Percentiles rank a stretch among this genome's conserved stretches.
Evolutionary conservation across 345 rosid species (phyloP).

Genomic region (Eucalyptus curtisii): DNA sequence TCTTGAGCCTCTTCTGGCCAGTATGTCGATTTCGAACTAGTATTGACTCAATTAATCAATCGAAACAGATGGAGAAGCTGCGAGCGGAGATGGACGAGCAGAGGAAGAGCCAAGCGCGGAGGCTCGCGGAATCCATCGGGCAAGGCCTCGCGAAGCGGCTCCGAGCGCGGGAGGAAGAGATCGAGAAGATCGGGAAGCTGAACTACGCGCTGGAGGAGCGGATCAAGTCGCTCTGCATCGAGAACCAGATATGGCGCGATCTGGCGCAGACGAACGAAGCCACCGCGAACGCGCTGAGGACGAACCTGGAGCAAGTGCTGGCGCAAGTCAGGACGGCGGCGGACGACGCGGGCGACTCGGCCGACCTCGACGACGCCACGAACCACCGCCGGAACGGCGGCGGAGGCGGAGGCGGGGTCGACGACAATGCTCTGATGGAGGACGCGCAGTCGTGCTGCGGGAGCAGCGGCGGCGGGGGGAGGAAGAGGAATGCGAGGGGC

Average conservation of each 20-base stretch:
- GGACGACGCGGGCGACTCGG: not conserved
- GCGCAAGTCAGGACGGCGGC: not conserved
- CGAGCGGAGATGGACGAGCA: not conserved
- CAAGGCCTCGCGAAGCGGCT: not conserved
- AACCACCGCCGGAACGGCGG: not conserved
- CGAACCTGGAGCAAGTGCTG: not conserved
- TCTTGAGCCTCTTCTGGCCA: not conserved
- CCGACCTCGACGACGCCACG: not conserved
- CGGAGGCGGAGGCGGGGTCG: not conserved
- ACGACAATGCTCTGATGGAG: not conserved
- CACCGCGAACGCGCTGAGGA: not conserved
- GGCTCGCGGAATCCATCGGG: not conserved
- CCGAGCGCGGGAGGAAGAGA: not conserved
- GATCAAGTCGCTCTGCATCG: not conserved
- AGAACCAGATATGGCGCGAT: conserved; percentile 3
- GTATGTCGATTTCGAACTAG: not conserved
- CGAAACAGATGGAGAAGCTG: not conserved
- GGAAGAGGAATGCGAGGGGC: not conserved
- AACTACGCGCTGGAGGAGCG: not conserved
- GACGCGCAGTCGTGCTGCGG: conserved; percentile 4
- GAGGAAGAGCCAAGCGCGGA: not conserved
- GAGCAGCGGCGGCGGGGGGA: not conserved
- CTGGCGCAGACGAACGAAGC: not conserved
- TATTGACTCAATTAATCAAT: not conserved
- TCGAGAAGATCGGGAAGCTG: not conserved